Conservation (phyloP, 805 yeast species). For the Hanseniaspora thailandica region DNA sequence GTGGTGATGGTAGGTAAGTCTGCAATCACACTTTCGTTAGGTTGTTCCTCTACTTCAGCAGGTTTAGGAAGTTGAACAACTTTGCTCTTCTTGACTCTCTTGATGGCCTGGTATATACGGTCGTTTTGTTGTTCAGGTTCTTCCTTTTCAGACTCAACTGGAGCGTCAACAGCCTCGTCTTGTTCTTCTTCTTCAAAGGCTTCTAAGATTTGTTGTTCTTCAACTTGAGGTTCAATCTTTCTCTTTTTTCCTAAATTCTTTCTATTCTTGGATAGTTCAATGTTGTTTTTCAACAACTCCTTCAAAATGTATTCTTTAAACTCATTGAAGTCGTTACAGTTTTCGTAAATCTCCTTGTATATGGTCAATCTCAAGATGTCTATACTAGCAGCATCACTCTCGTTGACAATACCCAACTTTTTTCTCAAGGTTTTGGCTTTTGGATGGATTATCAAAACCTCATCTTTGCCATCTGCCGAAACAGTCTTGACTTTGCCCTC, state of each 20-base stretch:
- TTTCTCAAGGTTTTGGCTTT: background rate
- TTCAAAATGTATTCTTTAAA: slow-evolving; percentile 5
- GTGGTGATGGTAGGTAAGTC: background rate
- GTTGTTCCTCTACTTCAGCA: background rate
- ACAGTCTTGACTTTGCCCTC: background rate
- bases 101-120: background rate
- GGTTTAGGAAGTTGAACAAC: background rate
- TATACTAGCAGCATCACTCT: background rate
- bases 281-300: slow-evolving; percentile 1
- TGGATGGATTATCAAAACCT: background rate
- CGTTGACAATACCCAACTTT: background rate
- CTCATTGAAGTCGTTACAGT: slow-evolving; percentile 10
- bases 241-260: slow-evolving; percentile 1
- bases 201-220: background rate
- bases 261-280: slow-evolving; percentile 1
- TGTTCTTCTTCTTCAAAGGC: background rate
- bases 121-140: background rate
- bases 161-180: background rate
- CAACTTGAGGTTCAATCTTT: background rate
- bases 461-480: background rate
- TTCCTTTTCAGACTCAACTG: background rate
- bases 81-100: background rate
- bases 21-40: background rate
- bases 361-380: slow-evolving; percentile 2
- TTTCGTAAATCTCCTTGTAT: slow-evolving; percentile 12